These are phyloP conservation scores for Boletellus ananas DNA, from an alignment of 768 basidiomycete genomes.

Conservation along the genomic window DNA sequence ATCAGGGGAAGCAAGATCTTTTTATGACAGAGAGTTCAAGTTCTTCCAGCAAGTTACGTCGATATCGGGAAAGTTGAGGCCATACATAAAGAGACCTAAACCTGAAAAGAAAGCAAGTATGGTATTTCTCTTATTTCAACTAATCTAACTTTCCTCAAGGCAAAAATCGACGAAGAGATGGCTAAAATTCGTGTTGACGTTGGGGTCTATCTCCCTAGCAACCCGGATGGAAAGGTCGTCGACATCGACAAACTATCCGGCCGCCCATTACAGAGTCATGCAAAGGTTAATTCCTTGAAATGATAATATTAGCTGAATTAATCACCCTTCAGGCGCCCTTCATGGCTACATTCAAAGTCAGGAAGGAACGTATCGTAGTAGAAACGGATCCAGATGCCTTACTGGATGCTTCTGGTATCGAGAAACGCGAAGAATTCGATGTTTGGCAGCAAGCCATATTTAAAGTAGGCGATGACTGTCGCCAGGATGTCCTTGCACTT, in stretches of 20 bases:
- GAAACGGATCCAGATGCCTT: slow-evolving; percentile 72
- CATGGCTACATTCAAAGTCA: slow-evolving; percentile 99
- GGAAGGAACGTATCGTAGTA: slow-evolving; percentile 72
- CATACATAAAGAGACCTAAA: slow-evolving; percentile 92
- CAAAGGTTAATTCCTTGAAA: slow-evolving; percentile 58
- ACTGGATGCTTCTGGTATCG: slow-evolving; percentile 55
- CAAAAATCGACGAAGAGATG: slow-evolving; percentile 99
- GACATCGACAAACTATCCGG: slow-evolving; percentile 98
- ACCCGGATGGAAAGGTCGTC: slow-evolving; percentile 95
- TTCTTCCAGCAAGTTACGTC: slow-evolving; percentile 98
- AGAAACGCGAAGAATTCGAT: slow-evolving; percentile 67
- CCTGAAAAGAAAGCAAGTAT: slow-evolving; percentile 85
- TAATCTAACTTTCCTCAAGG: slow-evolving; percentile 42
- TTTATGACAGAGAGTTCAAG: slow-evolving; percentile 91
- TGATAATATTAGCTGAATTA: background rate
- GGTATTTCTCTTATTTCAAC: background rate
- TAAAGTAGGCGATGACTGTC: slow-evolving; percentile 99
- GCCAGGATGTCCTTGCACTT: slow-evolving; percentile 95
- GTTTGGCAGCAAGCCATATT: slow-evolving; percentile 99
- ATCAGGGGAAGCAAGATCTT: slow-evolving; percentile 82
- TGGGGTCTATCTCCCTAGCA: slow-evolving; percentile 97
- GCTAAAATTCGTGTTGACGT: slow-evolving; percentile 87
- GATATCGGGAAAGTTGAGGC: slow-evolving; percentile 96
- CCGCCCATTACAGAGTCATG: slow-evolving; percentile 93
- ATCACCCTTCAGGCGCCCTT: slow-evolving; percentile 80